phyloP scores from a whole-genome alignment of 371 early-diverging fungal genomes.

The Globomyces sp. region DNA sequence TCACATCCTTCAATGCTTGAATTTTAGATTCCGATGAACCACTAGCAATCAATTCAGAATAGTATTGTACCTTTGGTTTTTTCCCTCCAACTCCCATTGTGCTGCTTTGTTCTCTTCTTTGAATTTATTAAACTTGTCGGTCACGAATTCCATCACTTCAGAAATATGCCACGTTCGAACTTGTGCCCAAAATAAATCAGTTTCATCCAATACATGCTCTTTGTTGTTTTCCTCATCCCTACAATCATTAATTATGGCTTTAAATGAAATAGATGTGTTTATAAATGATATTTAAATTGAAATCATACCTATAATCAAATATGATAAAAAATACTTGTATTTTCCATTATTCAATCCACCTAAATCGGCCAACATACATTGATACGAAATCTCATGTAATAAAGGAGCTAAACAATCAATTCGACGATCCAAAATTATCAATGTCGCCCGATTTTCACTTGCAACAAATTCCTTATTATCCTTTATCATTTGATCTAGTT shows the following conservation, averaged over 20 bases:
- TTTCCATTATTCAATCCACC: slow-evolving; percentile 46
- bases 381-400: slow-evolving; percentile 96
- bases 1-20: slow-evolving; percentile 78
- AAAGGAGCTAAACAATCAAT: slow-evolving; percentile 87
- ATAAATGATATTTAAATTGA: slow-evolving; percentile 24
- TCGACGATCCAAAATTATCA: slow-evolving; percentile 88
- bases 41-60: not conserved
- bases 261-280: not conserved
- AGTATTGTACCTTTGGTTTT: not conserved
- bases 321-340: slow-evolving; percentile 20
- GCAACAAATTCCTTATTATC: slow-evolving; percentile 65
- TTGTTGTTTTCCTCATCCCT: slow-evolving; percentile 55
- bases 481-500: slow-evolving; percentile 61
- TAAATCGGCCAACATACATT: slow-evolving; percentile 92
- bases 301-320: slow-evolving; percentile 19
- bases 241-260: not conserved
- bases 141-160: slow-evolving; percentile 76
- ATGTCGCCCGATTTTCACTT: slow-evolving; percentile 59
- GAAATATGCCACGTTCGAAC: slow-evolving; percentile 70
- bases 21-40: slow-evolving; percentile 45
- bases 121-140: slow-evolving; percentile 75
- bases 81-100: slow-evolving; percentile 29
- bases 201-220: slow-evolving; percentile 56
- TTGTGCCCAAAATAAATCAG: slow-evolving; percentile 68
- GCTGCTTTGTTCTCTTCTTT: slow-evolving; percentile 60